phyloP scores from a whole-genome alignment of 192 early-diverging fungal species.

The Coemansia sp. region DNA sequence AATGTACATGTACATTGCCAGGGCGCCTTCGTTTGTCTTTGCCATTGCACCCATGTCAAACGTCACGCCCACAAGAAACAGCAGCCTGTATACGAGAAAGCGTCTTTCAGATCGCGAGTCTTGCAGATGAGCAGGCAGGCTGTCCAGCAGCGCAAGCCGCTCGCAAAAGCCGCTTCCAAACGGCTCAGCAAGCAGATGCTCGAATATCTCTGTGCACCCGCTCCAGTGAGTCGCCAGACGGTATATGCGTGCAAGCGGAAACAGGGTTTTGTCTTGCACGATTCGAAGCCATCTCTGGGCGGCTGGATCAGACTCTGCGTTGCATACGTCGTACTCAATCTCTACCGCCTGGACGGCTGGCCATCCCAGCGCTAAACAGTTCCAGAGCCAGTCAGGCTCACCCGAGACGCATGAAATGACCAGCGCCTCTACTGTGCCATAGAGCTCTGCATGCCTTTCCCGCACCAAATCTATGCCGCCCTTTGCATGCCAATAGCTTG shows the following conservation, averaged over 20 bases:
- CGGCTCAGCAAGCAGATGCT: constrained; percentile 29
- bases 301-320: constrained; percentile 30
- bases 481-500: constrained; percentile 32
- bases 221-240: constrained; percentile 45
- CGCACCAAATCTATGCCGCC: constrained; percentile 46
- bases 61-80: constrained; percentile 42
- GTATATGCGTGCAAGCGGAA: constrained; percentile 34
- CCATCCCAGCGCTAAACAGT: constrained; percentile 44
- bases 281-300: constrained; percentile 34
- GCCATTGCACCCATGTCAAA: constrained; percentile 45
- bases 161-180: constrained; percentile 17
- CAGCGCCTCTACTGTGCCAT: constrained; percentile 28
- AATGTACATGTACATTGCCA: constrained; percentile 45
- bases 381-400: constrained; percentile 27
- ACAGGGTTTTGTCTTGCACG: constrained; percentile 30
- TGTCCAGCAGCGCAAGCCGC: constrained; percentile 28
- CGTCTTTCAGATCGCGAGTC: constrained; percentile 26
- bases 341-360: constrained; percentile 32
- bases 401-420: constrained; percentile 10
- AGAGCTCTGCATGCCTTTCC: constrained; percentile 22
- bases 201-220: constrained; percentile 50
- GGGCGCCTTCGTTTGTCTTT: constrained; percentile 23
- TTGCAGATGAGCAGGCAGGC: constrained; percentile 22
- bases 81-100: constrained; percentile 40
- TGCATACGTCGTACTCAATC: constrained; percentile 31